These are phyloP conservation scores for Volutella citrinella DNA, from an alignment of 2,329 filamentous ascomycete species.

Conservation along the genomic window DNA sequence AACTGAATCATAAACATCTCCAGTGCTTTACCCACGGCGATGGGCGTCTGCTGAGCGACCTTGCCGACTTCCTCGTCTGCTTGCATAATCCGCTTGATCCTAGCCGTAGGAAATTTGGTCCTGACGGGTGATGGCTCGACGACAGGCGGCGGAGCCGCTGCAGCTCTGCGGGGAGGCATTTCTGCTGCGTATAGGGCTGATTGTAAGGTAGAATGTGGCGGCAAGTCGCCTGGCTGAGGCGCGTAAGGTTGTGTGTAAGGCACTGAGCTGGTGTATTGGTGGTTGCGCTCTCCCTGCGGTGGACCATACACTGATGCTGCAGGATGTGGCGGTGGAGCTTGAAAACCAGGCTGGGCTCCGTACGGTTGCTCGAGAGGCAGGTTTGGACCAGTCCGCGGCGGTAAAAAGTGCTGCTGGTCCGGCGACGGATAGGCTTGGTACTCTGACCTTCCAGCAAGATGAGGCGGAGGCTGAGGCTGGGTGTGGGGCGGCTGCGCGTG, in stretches of 20 bases:
- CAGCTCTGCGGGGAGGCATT: slow-evolving; percentile 35
- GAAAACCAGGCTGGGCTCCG: too few species aligned
- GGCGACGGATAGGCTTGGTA: slow-evolving; percentile 21
- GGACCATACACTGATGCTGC: slow-evolving; percentile 15
- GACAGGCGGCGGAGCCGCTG: slow-evolving; percentile 34
- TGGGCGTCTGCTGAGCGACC: slow-evolving; percentile 94
- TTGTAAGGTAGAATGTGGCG: slow-evolving; percentile 10
- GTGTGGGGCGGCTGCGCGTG: slow-evolving; percentile 23
- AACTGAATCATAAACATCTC: slow-evolving; percentile 98
- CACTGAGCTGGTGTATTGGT: slow-evolving; percentile 6
- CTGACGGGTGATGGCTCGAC: slow-evolving; percentile 71
- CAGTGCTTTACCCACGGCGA: slow-evolving; percentile 91
- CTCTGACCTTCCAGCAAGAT: too few species aligned
- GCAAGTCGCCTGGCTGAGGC: slow-evolving; percentile 8
- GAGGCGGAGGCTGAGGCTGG: slow-evolving; percentile 23
- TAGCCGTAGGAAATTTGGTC: slow-evolving; percentile 94
- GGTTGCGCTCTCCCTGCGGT: slow-evolving; percentile 13
- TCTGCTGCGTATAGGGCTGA: too few species aligned
- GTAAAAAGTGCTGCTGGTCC: slow-evolving; percentile 18
- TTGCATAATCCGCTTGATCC: slow-evolving; percentile 99
- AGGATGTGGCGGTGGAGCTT: too few species aligned
- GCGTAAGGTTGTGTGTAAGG: slow-evolving; percentile 16
- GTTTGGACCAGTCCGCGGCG: slow-evolving; percentile 8
- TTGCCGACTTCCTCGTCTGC: slow-evolving; percentile 98
- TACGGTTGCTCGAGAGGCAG: slow-evolving; percentile 8